Evolutionary conservation across 2,329 filamentous ascomycete species (phyloP).

Genomic region (Neopestalotiopsis sp.): DNA sequence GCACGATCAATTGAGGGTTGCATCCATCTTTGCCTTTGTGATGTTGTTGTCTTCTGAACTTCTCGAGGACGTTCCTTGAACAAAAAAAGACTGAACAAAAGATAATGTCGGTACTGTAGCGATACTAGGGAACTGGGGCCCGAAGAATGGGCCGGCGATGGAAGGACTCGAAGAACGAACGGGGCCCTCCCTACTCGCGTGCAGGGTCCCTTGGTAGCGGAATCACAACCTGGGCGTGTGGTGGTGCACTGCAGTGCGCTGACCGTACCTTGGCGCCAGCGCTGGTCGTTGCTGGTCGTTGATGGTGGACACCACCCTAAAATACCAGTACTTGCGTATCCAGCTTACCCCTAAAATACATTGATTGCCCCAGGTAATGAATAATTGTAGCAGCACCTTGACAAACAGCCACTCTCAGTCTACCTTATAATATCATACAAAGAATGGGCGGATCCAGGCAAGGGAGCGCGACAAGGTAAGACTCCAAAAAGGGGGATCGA

Average conservation of each 20-base stretch:
- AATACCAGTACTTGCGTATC: background rate
- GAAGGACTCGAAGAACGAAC: background rate
- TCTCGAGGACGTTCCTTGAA: background rate
- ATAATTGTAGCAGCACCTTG: background rate
- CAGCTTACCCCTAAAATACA: background rate
- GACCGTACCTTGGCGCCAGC: background rate
- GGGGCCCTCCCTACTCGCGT: background rate
- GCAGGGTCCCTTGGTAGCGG: background rate
- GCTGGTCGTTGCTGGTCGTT: background rate
- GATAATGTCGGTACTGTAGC: background rate
- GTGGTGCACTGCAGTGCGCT: background rate
- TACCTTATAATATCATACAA: background rate
- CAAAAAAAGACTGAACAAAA: background rate
- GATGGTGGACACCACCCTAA: background rate
- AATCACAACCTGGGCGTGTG: background rate
- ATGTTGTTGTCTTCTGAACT: background rate
- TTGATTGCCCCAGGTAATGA: background rate
- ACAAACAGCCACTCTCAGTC: background rate
- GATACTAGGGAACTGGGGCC: slow-evolving; percentile 1
- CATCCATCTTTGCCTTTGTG: slow-evolving; percentile 1
- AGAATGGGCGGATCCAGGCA: background rate
- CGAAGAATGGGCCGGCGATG: slow-evolving; percentile 11
- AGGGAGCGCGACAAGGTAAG: background rate
- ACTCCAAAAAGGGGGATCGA: background rate
- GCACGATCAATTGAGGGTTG: slow-evolving; percentile 5